phyloP scores from a whole-genome alignment of 768 basidiomycete species.

The Pholiota microspora region DNA sequence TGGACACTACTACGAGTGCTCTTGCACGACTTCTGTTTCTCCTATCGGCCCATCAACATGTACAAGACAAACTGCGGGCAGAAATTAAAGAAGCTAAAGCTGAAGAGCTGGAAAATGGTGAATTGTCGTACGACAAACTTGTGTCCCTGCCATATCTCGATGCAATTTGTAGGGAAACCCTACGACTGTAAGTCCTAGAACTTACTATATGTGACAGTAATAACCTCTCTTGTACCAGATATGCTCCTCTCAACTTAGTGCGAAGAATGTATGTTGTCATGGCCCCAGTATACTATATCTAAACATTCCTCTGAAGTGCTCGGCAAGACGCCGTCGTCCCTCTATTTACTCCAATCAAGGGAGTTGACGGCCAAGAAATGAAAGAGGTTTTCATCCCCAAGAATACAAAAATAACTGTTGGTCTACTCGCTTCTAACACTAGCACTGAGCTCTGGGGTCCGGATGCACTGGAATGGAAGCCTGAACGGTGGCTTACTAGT shows the following conservation, averaged over 20 bases:
- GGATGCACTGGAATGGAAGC: conserved; percentile 46
- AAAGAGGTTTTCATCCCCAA: conserved; percentile 34
- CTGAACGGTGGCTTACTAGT: conserved; percentile 44
- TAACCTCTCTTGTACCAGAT: conserved; percentile 9
- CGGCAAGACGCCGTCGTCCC: conserved; percentile 22
- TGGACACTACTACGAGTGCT: conserved; percentile 24
- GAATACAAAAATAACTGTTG: conserved; percentile 30
- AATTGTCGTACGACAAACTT: conserved; percentile 35
- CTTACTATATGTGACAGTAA: not conserved
- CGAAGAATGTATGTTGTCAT: conserved; percentile 16
- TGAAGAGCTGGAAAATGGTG: conserved; percentile 21
- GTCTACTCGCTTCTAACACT: conserved; percentile 34
- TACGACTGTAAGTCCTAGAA: conserved; percentile 26
- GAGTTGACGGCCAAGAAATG: conserved; percentile 22
- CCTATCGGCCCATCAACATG: conserved; percentile 17
- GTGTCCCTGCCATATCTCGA: conserved; percentile 34
- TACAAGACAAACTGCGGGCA: conserved; percentile 20
- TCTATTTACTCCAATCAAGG: conserved; percentile 22
- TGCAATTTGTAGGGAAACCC: conserved; percentile 34
- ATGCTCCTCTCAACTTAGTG: conserved; percentile 22
- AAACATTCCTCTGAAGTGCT: conserved; percentile 12
- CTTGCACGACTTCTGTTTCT: conserved; percentile 18
- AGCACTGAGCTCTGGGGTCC: conserved; percentile 44
- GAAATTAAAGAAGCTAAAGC: conserved; percentile 25
- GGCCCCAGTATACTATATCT: not conserved